These are phyloP conservation scores for Davidsoniella virescens DNA, from an alignment of 2,329 filamentous ascomycete species.

Conservation along the genomic window DNA sequence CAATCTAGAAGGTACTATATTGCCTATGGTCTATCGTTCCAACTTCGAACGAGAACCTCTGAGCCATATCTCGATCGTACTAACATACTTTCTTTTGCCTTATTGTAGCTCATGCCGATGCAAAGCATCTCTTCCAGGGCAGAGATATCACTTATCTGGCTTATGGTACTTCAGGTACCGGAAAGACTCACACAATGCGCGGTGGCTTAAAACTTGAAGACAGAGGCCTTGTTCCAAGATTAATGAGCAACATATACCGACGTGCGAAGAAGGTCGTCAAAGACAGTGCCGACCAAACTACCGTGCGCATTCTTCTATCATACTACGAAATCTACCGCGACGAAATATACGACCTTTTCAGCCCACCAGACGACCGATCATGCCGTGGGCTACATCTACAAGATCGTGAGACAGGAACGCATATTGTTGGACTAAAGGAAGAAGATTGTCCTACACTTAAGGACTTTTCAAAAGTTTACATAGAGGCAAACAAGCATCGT, in stretches of 20 bases:
- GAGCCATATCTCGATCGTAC: background rate
- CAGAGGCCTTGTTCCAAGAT: slow-evolving; percentile 69
- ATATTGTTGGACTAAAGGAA: slow-evolving; percentile 75
- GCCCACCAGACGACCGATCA: slow-evolving; percentile 73
- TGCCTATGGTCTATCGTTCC: background rate
- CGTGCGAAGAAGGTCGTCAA: slow-evolving; percentile 72
- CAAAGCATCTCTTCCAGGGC: slow-evolving; percentile 84
- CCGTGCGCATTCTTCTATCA: slow-evolving; percentile 59
- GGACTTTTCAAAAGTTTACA: slow-evolving; percentile 80
- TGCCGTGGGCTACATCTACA: slow-evolving; percentile 64
- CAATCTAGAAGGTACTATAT: slow-evolving; percentile 62
- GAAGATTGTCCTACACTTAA: slow-evolving; percentile 68
- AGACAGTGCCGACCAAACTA: slow-evolving; percentile 53
- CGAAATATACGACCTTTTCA: slow-evolving; percentile 82
- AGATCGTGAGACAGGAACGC: slow-evolving; percentile 73
- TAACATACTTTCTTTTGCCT: slow-evolving; percentile 9
- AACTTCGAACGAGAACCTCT: background rate
- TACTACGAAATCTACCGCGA: slow-evolving; percentile 98
- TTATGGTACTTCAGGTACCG: slow-evolving; percentile 83
- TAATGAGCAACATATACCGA: slow-evolving; percentile 74
- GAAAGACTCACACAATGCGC: slow-evolving; percentile 93
- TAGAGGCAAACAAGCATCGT: slow-evolving; percentile 80
- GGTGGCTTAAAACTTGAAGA: slow-evolving; percentile 76
- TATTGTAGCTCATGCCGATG: slow-evolving; percentile 59
- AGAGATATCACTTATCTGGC: slow-evolving; percentile 82